Evolutionary conservation across 2,329 filamentous ascomycete genomes (phyloP).

Genomic region (Exophiala spinifera): DNA sequence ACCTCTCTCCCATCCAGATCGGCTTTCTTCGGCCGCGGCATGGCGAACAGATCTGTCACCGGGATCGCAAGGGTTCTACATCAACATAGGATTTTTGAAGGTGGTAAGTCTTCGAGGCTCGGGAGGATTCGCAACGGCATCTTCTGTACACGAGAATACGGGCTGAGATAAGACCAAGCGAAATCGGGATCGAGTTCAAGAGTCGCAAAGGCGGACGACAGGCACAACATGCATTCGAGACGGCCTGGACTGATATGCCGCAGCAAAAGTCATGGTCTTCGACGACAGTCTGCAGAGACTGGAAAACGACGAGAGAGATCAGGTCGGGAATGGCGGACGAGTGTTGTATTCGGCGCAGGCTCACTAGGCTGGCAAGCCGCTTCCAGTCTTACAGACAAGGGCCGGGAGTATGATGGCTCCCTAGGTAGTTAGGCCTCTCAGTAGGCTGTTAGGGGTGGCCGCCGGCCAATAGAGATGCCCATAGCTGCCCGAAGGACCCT

Average conservation of each 20-base stretch:
- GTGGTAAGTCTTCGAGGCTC: neutral
- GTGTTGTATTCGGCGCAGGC: neutral
- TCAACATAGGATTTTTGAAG: constrained; percentile 10
- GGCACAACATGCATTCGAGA: neutral
- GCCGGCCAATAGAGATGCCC: neutral
- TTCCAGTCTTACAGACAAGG: neutral
- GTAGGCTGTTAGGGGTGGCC: too few species aligned
- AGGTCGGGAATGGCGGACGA: neutral
- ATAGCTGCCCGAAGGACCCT: neutral
- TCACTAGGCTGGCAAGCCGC: neutral
- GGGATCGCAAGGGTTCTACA: constrained; percentile 10
- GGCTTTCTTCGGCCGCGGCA: constrained; percentile 63
- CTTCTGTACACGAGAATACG: neutral
- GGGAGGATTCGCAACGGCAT: neutral
- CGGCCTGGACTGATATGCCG: neutral
- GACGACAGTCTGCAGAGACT: neutral
- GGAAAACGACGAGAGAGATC: neutral
- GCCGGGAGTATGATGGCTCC: neutral
- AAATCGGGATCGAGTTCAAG: neutral
- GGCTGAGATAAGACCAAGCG: constrained; percentile 4
- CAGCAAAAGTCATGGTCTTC: constrained; percentile 2
- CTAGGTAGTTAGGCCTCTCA: too few species aligned
- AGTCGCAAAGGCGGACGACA: constrained; percentile 1
- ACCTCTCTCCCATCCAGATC: constrained; percentile 54
- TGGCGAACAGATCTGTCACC: constrained; percentile 32